Percentiles rank a stretch among this genome's conserved stretches.
Conservation (phyloP, 2,329 filamentous ascomycete species). For the Leptographium procerum region DNA sequence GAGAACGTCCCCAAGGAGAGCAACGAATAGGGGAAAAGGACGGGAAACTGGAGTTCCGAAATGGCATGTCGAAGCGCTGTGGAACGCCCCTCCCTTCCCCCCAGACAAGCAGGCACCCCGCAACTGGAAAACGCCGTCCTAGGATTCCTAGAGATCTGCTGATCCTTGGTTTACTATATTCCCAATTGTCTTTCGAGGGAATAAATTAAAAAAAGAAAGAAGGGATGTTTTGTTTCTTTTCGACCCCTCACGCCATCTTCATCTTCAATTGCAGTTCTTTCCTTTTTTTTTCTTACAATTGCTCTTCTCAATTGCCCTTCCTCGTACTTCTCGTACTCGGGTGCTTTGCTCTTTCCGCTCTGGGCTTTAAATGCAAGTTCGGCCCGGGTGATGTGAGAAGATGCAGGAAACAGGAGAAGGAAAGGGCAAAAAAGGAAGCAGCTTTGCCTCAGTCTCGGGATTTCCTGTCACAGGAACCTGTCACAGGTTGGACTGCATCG, state of each 20-base stretch:
- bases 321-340: too few species aligned
- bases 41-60: neutral
- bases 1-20: neutral
- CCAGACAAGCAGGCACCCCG: constrained; percentile 1
- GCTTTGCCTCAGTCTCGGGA: neutral
- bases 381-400: neutral
- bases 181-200: neutral
- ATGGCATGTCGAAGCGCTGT: constrained; percentile 4
- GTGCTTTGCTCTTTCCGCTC: neutral
- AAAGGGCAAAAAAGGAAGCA: neutral
- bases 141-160: neutral
- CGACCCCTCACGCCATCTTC: neutral
- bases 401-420: neutral
- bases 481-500: neutral
- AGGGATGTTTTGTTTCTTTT: neutral
- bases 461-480: neutral
- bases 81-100: neutral
- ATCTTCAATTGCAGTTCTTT: neutral
- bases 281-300: too few species aligned
- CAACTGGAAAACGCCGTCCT: neutral
- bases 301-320: neutral
- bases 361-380: neutral
- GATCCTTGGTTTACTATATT: neutral
- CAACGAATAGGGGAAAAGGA: neutral
- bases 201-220: too few species aligned